Base-by-base conservation (phyloP, 1,139 yeast genomes). In the Candida sojae region DNA sequence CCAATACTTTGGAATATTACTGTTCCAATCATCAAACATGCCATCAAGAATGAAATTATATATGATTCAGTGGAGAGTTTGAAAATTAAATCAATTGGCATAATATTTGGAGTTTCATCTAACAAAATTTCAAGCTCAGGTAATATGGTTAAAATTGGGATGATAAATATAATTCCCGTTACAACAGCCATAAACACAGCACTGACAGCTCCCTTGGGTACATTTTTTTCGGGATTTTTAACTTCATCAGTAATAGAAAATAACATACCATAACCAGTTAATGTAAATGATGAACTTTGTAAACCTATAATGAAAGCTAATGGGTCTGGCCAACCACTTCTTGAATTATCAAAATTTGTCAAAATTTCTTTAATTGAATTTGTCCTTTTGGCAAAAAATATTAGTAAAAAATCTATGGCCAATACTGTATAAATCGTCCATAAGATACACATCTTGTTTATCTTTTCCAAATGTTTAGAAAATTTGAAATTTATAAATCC, bases 201-300 rank as follows among this genome's bases (percentile, higher is more conserved):
- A 47, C 79, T 73, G 1, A 86, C 68, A 59, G 88, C 82, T 5
- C 96, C 96, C 52, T 80, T 79, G n/a, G 96, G 92, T 63, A 89
- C 84, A 48, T 83, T 84, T 53, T 74, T 77, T 59, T 88, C 92
- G 0, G 96, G 93, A 35, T 75, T 75, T 56, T 83, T 82, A 11
- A 88, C 93, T 66, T 88, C 96, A 61, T 88, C 96, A 33, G 91
- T 83, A 74, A 88, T 79, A 6, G 93, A 85, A 13, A 90, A 88
- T 28, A 89, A 72, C 80, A 88, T 84, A 28, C 93, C 93, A 62
- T 86, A 88, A 0, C 96, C 96, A 51, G 88, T 88, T 59, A 88
- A 72, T 26, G 93, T 87, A 64, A 87, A 87, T 39, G 88, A 84
- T 0, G 92, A 82, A 56, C 88, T 86, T 61, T 87, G 92, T 48